Percentiles rank a stretch among this genome's conserved stretches.
Conservation (phyloP, 352 stramenopile genomes). For the Pythium aquatile region DNA sequence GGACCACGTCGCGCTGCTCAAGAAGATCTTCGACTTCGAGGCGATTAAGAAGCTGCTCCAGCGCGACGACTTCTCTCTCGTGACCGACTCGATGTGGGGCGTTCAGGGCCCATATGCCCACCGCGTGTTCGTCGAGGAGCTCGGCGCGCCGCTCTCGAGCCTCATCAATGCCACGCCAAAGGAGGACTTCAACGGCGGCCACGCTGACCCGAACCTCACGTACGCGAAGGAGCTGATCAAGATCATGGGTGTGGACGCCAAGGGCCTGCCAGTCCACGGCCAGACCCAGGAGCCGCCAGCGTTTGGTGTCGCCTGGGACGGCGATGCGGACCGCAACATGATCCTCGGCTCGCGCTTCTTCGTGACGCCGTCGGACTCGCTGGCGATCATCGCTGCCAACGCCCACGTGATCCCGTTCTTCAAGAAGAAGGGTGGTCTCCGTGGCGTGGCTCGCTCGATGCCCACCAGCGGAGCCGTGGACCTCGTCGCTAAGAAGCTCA, state of each 20-base stretch:
- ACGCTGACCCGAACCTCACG: conserved; percentile 99
- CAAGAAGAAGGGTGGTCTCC: conserved; percentile 85
- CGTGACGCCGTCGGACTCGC: conserved; percentile 97
- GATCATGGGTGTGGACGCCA: conserved; percentile 93
- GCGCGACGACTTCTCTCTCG: conserved; percentile 93
- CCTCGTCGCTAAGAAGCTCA: conserved; percentile 94
- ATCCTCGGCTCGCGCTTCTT: conserved; percentile 98
- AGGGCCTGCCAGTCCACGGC: conserved; percentile 74
- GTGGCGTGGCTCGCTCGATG: conserved; percentile 97
- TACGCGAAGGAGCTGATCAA: conserved; percentile 97
- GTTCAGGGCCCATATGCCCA: conserved; percentile 96
- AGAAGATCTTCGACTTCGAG: conserved; percentile 98
- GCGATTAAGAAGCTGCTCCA: conserved; percentile 91
- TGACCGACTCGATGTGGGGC: conserved; percentile 98
- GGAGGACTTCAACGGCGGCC: conserved; percentile 96
- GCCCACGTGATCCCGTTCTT: conserved; percentile 97
- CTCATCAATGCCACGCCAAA: conserved; percentile 94
- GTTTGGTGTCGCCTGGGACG: conserved; percentile 97
- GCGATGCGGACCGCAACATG: conserved; percentile 99
- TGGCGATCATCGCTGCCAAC: conserved; percentile 98
- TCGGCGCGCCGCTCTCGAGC: conserved; percentile 79
- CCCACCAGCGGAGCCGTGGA: conserved; percentile 97
- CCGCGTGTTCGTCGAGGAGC: conserved; percentile 96
- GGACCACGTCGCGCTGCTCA: conserved; percentile 95
- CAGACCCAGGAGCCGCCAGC: conserved; percentile 67